Evolutionary conservation across 108 stramenopile species (phyloP), one percentile per base, ranked within the genome.

Genomic region (Ochromonas danica): DNA sequence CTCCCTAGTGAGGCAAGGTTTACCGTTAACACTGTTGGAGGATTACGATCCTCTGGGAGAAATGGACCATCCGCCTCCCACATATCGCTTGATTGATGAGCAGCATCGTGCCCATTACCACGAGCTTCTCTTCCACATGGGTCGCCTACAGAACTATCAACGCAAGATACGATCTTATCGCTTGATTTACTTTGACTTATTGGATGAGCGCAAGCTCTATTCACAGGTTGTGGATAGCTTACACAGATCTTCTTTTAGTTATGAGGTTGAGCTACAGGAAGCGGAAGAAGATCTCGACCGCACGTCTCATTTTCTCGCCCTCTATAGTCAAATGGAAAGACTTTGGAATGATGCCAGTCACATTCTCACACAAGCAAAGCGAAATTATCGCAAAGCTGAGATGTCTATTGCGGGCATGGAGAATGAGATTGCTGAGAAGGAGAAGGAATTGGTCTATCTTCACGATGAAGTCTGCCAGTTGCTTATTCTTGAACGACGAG

Each of bases 61-160:
- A 33, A 42, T 75, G 3, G 40, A 75, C 6, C n/a, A 75, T 27
- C 72, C 72, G 31, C 85, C 85, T n/a, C 74, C 85, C 70, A 87
- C 85, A 36, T 80, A 71, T 40, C 84, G 87, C 45, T 71, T 80
- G 40, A 74, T 84, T 57, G 80, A 78, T 38, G 79, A 62, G 28
- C 79, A 82, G 77, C 82, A 82, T 42, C 75, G 78, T 62, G 83
- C 87, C 25, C 82, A 81, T 10, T 87, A 78, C 61, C 72, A 78
- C 28, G 87, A 87, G 70, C 63, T 85, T 43, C 67, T 85, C 2
- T 36, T 43, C 36, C 36, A 78, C 2, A 83, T 87, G 38, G 82
- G 81, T 41, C 71, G 87, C 30, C 63, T 87, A 40, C 82, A 81
- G 63, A 83, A 72, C 80, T 83, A 62, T 77, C 65, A 80, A 41